phyloP scores from a whole-genome alignment of 2,329 filamentous ascomycete species.

The Botrytis galanthina region DNA sequence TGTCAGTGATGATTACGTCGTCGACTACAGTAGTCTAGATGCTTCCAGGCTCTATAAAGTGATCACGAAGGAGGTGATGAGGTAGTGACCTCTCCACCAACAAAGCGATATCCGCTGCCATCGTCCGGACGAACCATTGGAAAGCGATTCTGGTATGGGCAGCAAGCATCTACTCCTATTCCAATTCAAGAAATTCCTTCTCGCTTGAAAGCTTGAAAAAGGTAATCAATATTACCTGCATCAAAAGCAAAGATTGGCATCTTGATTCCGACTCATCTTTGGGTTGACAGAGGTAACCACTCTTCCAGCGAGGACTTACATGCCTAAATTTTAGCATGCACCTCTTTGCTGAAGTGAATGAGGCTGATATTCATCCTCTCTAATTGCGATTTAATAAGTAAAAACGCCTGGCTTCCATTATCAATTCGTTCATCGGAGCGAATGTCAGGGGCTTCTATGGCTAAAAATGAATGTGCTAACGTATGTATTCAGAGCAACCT shows the following conservation, averaged over 20 bases:
- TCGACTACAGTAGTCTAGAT: background rate
- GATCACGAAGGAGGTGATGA: background rate
- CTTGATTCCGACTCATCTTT: background rate
- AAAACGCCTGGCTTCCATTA: background rate
- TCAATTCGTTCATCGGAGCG: too few species aligned
- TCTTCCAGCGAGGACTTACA: background rate
- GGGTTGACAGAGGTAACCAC: background rate
- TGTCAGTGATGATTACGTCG: background rate
- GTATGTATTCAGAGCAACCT: too few species aligned
- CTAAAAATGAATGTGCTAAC: too few species aligned
- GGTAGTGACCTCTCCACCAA: background rate
- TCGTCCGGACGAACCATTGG: background rate
- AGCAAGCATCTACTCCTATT: background rate
- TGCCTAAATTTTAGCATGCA: background rate
- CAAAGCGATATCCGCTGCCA: background rate
- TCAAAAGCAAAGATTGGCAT: background rate
- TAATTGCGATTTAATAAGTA: background rate
- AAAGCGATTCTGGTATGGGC: background rate
- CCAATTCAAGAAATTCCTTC: too few species aligned
- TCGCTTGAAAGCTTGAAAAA: too few species aligned
- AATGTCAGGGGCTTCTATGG: background rate
- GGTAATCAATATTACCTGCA: background rate
- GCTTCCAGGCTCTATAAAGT: background rate
- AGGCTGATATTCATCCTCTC: background rate
- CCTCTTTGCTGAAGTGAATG: background rate